Evolutionary conservation across 2,329 filamentous ascomycete species (phyloP).

Genomic region (Lachnellula subtilissima): DNA sequence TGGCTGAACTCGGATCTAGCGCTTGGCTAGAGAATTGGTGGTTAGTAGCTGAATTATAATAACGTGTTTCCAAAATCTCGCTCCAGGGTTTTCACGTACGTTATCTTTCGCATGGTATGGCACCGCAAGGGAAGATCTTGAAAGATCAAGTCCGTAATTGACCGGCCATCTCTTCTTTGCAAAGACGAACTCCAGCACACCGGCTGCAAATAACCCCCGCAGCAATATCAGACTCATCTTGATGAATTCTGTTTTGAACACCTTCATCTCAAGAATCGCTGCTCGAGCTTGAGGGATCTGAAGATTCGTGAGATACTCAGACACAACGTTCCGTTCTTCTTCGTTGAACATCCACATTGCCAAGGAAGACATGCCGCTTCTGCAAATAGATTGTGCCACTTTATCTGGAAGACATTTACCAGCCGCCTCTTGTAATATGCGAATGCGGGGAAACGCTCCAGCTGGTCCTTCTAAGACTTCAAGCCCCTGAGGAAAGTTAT

Average conservation of each 20-base stretch:
- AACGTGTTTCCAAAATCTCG: neutral
- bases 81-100: neutral
- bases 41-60: neutral
- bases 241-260: slow-evolving; percentile 27
- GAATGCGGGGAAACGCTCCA: slow-evolving; percentile 43
- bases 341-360: slow-evolving; percentile 26
- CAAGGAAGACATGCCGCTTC: slow-evolving; percentile 40
- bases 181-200: neutral
- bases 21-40: slow-evolving; percentile 38
- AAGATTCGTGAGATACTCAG: slow-evolving; percentile 41
- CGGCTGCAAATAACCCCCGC: neutral
- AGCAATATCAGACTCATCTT: slow-evolving; percentile 10
- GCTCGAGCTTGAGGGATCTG: slow-evolving; percentile 20
- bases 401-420: slow-evolving; percentile 27
- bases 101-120: slow-evolving; percentile 62
- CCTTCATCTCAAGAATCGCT: slow-evolving; percentile 1
- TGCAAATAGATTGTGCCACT: slow-evolving; percentile 40
- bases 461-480: slow-evolving; percentile 30
- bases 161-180: slow-evolving; percentile 51
- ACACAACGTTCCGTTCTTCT: slow-evolving; percentile 31
- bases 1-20: slow-evolving; percentile 62
- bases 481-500: slow-evolving; percentile 16
- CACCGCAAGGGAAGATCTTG: slow-evolving; percentile 56
- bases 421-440: slow-evolving; percentile 40
- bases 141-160: slow-evolving; percentile 53